phyloP scores from a whole-genome alignment of 306 rosid species.

The Cucurbita argyrosperma region DNA sequence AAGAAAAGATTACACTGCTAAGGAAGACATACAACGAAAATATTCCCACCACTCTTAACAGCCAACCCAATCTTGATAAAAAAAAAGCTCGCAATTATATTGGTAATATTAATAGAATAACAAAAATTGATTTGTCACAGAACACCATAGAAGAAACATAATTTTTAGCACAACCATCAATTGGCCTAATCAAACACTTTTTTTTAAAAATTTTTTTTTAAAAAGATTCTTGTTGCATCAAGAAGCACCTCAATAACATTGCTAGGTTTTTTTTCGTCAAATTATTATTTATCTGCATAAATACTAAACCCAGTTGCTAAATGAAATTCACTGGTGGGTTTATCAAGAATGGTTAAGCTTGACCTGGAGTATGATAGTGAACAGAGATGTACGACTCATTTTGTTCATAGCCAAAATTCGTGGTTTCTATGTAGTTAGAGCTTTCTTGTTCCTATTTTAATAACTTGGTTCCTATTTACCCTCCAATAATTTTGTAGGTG shows the following conservation, averaged over 20 bases:
- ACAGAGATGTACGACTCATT: background rate
- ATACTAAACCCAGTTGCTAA: background rate
- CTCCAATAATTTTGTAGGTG: conserved; percentile 28
- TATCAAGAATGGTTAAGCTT: background rate
- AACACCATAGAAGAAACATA: background rate
- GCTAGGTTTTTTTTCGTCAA: background rate
- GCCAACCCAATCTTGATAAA: background rate
- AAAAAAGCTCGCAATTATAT: background rate
- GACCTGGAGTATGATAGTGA: background rate
- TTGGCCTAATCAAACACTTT: background rate
- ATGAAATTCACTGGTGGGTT: background rate
- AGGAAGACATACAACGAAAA: background rate
- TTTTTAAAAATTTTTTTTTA: background rate
- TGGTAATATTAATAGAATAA: background rate
- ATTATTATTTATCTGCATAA: background rate
- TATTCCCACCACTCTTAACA: background rate
- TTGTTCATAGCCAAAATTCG: background rate
- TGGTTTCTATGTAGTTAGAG: background rate
- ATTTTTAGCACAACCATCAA: background rate
- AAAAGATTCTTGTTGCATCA: background rate
- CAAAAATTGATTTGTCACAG: background rate
- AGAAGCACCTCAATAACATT: background rate
- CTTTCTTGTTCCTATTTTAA: background rate
- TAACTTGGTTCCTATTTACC: background rate
- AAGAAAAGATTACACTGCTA: background rate